Evolutionary conservation across 2,329 filamentous ascomycete genomes (phyloP).

Genomic region (Didymella pomorum): DNA sequence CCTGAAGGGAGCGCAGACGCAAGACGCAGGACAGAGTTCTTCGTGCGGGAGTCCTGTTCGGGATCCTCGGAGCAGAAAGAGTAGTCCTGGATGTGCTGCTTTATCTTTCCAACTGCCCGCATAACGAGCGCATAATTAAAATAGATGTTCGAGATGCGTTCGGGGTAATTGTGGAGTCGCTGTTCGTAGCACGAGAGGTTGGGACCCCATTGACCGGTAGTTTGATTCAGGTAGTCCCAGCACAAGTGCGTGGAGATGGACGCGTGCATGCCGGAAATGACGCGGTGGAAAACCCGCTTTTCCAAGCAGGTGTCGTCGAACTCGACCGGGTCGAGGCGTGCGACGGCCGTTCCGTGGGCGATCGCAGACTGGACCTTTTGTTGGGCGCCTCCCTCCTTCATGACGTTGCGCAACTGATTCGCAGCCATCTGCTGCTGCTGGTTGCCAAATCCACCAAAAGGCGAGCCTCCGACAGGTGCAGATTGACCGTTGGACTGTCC

Average conservation of each 20-base stretch:
- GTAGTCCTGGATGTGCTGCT: constrained; percentile 80
- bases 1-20: constrained; percentile 72
- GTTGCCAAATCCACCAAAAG: constrained; percentile 54
- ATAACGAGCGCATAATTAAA: constrained; percentile 98
- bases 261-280: constrained; percentile 97
- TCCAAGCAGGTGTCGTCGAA: constrained; percentile 92
- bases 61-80: constrained; percentile 91
- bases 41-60: constrained; percentile 78
- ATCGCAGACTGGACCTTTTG: constrained; percentile 68
- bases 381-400: constrained; percentile 66
- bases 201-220: constrained; percentile 89
- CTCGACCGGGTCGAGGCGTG: constrained; percentile 72
- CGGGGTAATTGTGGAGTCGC: constrained; percentile 83
- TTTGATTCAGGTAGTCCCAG: constrained; percentile 95
- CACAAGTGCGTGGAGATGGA: constrained; percentile 97
- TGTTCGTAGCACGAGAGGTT: constrained; percentile 89
- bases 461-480: constrained; percentile 46
- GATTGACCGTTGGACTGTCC: constrained; percentile 46
- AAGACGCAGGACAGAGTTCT: constrained; percentile 80
- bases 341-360: constrained; percentile 60
- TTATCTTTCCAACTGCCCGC: constrained; percentile 88
- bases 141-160: constrained; percentile 95
- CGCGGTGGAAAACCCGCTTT: constrained; percentile 97
- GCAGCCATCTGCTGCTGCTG: constrained; percentile 62
- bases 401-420: constrained; percentile 67